A percentile compares a stretch with the other conserved stretches of the same genome.
Evolutionary conservation across 75 land plant genomes (phyloP).

Genomic region (Cryptomeria japonica): DNA sequence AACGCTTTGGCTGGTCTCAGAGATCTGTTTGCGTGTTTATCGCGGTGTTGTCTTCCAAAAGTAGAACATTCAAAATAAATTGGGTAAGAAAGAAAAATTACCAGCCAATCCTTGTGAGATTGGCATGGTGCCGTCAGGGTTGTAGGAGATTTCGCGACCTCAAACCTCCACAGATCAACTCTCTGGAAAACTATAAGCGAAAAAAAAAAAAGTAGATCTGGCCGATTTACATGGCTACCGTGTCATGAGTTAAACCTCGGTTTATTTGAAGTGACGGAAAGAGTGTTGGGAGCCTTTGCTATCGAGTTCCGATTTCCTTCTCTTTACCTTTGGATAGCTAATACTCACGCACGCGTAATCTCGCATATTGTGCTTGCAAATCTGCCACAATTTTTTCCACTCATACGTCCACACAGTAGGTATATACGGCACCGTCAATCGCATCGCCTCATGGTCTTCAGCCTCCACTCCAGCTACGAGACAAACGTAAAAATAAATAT

Average conservation of each 20-base stretch:
- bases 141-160: slow-evolving; percentile 19
- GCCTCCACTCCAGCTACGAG: background rate
- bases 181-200: too few relatives aligned
- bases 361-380: background rate
- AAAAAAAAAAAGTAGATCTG: background rate
- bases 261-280: slow-evolving; percentile 33
- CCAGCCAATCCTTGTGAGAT: slow-evolving; percentile 31
- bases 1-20: too few relatives aligned
- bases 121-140: slow-evolving; percentile 33
- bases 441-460: background rate
- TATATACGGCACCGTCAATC: background rate
- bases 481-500: background rate
- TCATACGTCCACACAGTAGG: too few relatives aligned
- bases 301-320: background rate
- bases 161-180: background rate
- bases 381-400: too few relatives aligned
- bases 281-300: slow-evolving; percentile 19
- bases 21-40: too few relatives aligned
- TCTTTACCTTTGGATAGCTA: slow-evolving; percentile 26
- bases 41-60: too few relatives aligned
- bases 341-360: slow-evolving; percentile 24
- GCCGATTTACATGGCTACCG: slow-evolving; percentile 27
- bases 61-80: too few relatives aligned
- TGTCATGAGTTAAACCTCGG: slow-evolving; percentile 23
- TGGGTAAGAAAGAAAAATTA: background rate